Conservation (phyloP, 2,329 filamentous ascomycete species). For the Penicillium sp. region DNA sequence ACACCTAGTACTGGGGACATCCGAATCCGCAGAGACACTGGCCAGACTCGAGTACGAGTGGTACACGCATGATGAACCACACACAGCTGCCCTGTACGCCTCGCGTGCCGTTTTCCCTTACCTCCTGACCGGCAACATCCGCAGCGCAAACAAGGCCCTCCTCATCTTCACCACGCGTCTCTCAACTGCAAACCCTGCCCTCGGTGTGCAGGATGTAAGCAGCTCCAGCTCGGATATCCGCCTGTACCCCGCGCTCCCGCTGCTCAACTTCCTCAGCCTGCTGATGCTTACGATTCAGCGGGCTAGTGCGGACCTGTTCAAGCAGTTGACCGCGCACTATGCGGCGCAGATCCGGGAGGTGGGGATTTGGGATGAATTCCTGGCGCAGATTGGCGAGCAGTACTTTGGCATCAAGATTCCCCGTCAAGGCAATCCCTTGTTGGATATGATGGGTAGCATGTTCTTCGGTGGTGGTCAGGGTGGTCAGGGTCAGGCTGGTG, state of each 20-base stretch:
- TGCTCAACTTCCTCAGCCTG: slow-evolving; percentile 91
- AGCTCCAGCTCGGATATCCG: slow-evolving; percentile 74
- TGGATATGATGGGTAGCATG: slow-evolving; percentile 98
- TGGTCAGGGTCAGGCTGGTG: slow-evolving; percentile 42
- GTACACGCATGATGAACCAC: slow-evolving; percentile 88
- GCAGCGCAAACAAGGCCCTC: slow-evolving; percentile 83
- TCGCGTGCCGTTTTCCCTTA: slow-evolving; percentile 89
- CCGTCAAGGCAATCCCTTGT: slow-evolving; percentile 85
- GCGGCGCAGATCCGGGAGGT: slow-evolving; percentile 76
- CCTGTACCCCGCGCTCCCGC: slow-evolving; percentile 87
- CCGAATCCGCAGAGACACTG: slow-evolving; percentile 81
- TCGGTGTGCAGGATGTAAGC: slow-evolving; percentile 82
- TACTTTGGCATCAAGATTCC: slow-evolving; percentile 94
- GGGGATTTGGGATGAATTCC: slow-evolving; percentile 76
- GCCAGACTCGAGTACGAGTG: slow-evolving; percentile 87
- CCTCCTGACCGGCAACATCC: slow-evolving; percentile 85
- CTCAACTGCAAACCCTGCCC: slow-evolving; percentile 60
- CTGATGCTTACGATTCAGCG: slow-evolving; percentile 83
- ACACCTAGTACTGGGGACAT: slow-evolving; percentile 86
- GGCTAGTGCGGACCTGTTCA: slow-evolving; percentile 77
- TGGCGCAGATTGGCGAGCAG: slow-evolving; percentile 91
- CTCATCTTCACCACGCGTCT: slow-evolving; percentile 75
- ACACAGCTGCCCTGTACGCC: slow-evolving; percentile 84
- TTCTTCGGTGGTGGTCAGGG: slow-evolving; percentile 72
- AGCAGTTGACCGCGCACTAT: slow-evolving; percentile 83